These are phyloP conservation scores for Podochytrium sp. DNA, from an alignment of 192 early-diverging fungal species.

Conservation along the genomic window DNA sequence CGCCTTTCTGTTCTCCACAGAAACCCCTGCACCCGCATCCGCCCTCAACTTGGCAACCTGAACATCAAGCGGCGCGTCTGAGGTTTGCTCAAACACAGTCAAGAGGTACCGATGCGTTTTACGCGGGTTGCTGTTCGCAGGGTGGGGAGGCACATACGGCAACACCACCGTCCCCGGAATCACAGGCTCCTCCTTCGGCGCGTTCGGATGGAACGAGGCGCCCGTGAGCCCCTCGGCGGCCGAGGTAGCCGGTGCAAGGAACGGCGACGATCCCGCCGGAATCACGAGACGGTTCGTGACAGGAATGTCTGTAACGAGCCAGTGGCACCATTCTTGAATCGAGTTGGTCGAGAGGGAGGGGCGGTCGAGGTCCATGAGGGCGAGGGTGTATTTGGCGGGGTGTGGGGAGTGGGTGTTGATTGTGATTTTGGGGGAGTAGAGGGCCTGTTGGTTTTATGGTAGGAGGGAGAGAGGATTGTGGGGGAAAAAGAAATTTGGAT, in stretches of 20 bases:
- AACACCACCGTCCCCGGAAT: constrained; percentile 51
- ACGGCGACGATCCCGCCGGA: constrained; percentile 43
- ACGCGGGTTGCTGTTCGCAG: constrained; percentile 50
- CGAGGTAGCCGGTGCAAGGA: constrained; percentile 10
- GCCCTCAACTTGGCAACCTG: constrained; percentile 26
- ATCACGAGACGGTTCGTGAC: constrained; percentile 45
- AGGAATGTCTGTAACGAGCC: constrained; percentile 57
- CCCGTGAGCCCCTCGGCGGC: constrained; percentile 7
- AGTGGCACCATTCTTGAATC: constrained; percentile 61
- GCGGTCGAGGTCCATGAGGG: constrained; percentile 50
- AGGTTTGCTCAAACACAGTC: constrained; percentile 42
- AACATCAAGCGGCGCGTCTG: constrained; percentile 1
- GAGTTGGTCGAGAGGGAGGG: constrained; percentile 37
- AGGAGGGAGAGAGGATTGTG: background rate
- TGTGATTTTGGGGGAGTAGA: constrained; percentile 50
- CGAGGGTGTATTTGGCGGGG: constrained; percentile 39
- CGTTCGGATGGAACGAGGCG: constrained; percentile 30
- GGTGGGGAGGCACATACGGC: constrained; percentile 58
- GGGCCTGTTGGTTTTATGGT: constrained; percentile 39
- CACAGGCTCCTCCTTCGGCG: constrained; percentile 26
- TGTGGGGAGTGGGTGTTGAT: constrained; percentile 29
- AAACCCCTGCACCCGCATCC: constrained; percentile 10
- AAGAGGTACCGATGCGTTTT: constrained; percentile 51
- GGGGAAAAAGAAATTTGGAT: too few relatives aligned
- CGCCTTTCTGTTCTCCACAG: background rate